Percentiles rank a stretch among this genome's conserved stretches.
phyloP scores from a whole-genome alignment of 192 early-diverging fungal species.

The Mortierella alpina region DNA sequence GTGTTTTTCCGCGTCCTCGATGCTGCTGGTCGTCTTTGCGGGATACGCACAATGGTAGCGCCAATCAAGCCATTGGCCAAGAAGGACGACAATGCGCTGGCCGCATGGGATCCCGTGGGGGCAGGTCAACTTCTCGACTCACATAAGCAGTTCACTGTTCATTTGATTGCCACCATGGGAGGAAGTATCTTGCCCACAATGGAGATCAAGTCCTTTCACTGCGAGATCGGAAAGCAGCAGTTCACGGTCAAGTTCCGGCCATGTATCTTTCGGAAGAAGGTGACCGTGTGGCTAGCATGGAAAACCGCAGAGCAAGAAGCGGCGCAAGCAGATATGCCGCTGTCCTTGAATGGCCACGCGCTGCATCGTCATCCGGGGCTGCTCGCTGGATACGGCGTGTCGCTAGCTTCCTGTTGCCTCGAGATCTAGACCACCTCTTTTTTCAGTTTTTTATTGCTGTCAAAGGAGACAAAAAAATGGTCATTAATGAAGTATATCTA shows the following conservation, averaged over 20 bases:
- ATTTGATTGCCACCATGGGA: conserved; percentile 16
- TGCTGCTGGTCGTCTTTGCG: conserved; percentile 12
- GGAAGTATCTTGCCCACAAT: conserved; percentile 28
- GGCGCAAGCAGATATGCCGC: background rate
- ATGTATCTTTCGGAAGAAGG: background rate
- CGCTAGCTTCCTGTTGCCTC: conserved; percentile 2
- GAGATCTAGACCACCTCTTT: background rate
- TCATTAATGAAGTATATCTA: no score
- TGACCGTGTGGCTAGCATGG: conserved; percentile 39
- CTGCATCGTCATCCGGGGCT: conserved; percentile 2
- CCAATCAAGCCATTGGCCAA: background rate
- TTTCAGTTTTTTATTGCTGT: background rate
- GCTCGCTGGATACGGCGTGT: background rate
- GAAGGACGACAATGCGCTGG: background rate
- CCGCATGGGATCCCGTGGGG: background rate
- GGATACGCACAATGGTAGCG: background rate
- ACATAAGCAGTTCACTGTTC: conserved; percentile 2
- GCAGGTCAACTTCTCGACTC: background rate
- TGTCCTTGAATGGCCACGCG: conserved; percentile 7
- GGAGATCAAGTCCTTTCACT: conserved; percentile 20
- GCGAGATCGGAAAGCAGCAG: background rate
- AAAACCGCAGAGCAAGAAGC: background rate
- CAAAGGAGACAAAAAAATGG: background rate
- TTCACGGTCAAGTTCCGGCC: conserved; percentile 14
- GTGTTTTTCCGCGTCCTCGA: conserved; percentile 37